These are phyloP conservation scores for Corynascus novoguineensis DNA, from an alignment of 495 filamentous ascomycete species.

Conservation along the genomic window DNA sequence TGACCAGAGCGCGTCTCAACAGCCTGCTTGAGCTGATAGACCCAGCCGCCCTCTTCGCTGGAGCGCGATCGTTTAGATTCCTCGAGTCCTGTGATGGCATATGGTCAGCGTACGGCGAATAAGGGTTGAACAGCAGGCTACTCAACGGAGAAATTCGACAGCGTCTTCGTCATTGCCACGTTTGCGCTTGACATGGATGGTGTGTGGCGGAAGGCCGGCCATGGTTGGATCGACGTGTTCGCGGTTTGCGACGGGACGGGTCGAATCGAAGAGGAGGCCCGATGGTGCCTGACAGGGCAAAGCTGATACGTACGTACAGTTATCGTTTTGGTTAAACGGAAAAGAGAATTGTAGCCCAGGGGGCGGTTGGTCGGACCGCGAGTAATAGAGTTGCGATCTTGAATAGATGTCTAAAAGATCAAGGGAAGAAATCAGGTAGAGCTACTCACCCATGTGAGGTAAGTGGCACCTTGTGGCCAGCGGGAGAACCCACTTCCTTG, in stretches of 20 bases:
- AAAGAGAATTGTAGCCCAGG: background rate
- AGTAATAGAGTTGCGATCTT: background rate
- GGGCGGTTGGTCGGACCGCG: no score
- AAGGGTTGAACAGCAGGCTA: background rate
- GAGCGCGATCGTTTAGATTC: conserved; percentile 39
- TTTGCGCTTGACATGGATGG: conserved; percentile 53
- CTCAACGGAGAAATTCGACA: conserved; percentile 48
- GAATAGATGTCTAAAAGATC: background rate
- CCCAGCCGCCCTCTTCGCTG: conserved; percentile 30
- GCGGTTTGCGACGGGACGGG: conserved; percentile 2
- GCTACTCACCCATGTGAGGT: no score
- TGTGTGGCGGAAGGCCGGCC: conserved; percentile 44
- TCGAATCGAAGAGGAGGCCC: background rate
- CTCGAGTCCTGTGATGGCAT: conserved; percentile 17
- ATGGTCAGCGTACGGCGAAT: conserved; percentile 4
- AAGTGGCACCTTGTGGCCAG: no score
- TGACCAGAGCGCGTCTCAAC: conserved; percentile 12
- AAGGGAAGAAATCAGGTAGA: no score
- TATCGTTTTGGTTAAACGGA: no score
- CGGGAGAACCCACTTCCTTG: background rate
- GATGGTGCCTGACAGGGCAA: conserved; percentile 8
- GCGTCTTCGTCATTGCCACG: conserved; percentile 45
- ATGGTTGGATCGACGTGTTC: conserved; percentile 26
- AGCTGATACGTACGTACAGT: no score
- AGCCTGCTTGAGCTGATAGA: conserved; percentile 39